phyloP scores from a whole-genome alignment of 2,329 filamentous ascomycete genomes.

The Bipolaris victoriae region DNA sequence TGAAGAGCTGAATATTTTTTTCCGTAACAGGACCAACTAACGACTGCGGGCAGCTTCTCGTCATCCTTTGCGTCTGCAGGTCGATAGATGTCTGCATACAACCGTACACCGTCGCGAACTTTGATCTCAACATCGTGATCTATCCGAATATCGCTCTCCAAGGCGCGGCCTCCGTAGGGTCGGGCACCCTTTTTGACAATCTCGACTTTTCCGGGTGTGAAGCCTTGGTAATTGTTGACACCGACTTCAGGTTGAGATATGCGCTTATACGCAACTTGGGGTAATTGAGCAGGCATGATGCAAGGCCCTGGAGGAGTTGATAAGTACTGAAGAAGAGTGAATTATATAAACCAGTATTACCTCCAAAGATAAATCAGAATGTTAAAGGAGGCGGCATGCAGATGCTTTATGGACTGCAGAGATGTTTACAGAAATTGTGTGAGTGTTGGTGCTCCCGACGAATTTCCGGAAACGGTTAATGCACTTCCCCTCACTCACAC shows the following conservation, averaged over 20 bases:
- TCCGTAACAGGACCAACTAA: conserved; percentile 56
- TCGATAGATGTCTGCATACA: conserved; percentile 56
- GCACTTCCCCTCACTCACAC: background rate
- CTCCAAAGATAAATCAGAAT: no score
- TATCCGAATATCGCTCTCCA: conserved; percentile 50
- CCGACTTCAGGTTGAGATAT: conserved; percentile 48
- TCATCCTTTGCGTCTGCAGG: conserved; percentile 40
- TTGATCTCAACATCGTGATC: conserved; percentile 55
- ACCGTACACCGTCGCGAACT: conserved; percentile 51
- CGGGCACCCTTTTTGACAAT: conserved; percentile 49
- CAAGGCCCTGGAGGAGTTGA: background rate
- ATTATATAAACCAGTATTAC: background rate
- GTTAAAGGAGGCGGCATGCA: background rate
- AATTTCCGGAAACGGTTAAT: background rate
- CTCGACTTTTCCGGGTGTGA: conserved; percentile 50
- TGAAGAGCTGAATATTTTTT: conserved; percentile 52
- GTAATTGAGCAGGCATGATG: conserved; percentile 37
- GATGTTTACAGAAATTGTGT: background rate
- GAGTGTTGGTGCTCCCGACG: background rate
- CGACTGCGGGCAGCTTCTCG: conserved; percentile 52
- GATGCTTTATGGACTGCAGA: background rate
- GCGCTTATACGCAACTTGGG: conserved; percentile 39
- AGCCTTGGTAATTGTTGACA: conserved; percentile 52
- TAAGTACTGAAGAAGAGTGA: background rate
- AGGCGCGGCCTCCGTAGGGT: conserved; percentile 44